Base-by-base conservation (phyloP, 306 rosid species). In the Senna tora region DNA sequence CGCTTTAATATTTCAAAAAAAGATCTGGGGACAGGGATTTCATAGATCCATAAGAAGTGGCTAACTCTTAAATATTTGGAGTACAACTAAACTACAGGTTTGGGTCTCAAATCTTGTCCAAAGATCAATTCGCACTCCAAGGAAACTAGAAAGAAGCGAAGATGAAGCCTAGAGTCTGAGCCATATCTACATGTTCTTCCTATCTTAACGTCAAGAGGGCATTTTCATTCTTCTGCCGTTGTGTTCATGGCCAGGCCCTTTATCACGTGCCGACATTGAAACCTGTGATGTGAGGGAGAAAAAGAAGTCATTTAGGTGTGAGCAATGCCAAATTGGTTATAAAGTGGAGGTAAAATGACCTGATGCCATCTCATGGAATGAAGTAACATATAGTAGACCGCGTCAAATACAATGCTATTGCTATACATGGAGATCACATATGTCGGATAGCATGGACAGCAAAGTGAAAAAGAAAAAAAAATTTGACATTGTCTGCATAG, bases 211-310 rank as follows among this genome's bases (percentile, higher is more conserved):
- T 65, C 61, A 17, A 63, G 60, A 17, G 25, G 36, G 66, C 58
- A 60, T 70, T 66, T 82, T 84, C 85, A 88, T 83, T 83, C 94
- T 80, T 89, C 97, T 41, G 83, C 68, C 46, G 72, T 79, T 50
- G 74, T 65, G 71, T 85, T 86, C 84, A 79, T 83, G 61, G 86
- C 80, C 47, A 94, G 77, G 79, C 98, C 97, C 82, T 86, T 91
- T 81, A 94, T 85, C 47, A 78, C 91, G 61, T 94, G 97, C 41
- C 96, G 89, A 80, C 98, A 94, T 52, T 94, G 98, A 82, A 91
- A 94, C 98, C 98, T 94, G 82, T 9, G 59, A 57, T 89, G 81
- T 15, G 65, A 52, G 53, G 28, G 32, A 80, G 62, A 10, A 52
- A 69, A 60, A 70, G 22, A 66, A 73, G 68, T 70, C 57, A 73